These are phyloP conservation scores for Arthrobotrys musiformis DNA, from an alignment of 2,329 filamentous ascomycete genomes.

Conservation along the genomic window DNA sequence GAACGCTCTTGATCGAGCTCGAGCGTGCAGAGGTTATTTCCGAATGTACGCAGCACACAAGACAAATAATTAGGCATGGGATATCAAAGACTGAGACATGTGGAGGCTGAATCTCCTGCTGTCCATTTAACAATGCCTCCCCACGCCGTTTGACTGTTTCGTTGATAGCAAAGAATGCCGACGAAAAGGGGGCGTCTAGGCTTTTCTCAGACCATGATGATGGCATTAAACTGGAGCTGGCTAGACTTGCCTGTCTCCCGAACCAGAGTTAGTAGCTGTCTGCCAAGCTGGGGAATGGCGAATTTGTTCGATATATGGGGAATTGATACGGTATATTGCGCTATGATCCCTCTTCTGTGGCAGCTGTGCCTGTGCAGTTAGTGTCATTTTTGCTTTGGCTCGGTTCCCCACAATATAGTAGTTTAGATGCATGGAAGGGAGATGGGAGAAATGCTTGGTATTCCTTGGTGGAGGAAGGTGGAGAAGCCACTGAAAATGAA, in stretches of 20 bases:
- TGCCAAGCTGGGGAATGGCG: conserved; percentile 6
- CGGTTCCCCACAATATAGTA: conserved; percentile 41
- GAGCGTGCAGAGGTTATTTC: conserved; percentile 13
- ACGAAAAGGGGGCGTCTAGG: conserved; percentile 13
- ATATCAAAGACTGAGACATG: conserved; percentile 4
- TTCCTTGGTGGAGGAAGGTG: conserved; percentile 13
- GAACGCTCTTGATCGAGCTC: neutral
- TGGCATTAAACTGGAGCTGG: conserved; percentile 4
- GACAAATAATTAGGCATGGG: neutral
- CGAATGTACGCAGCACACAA: too few species aligned
- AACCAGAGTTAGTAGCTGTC: neutral
- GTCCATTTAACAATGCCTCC: neutral
- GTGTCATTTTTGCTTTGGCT: conserved; percentile 23
- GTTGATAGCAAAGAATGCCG: conserved; percentile 12
- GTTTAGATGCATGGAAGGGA: conserved; percentile 12
- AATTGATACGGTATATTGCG: conserved; percentile 8
- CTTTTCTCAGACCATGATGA: conserved; percentile 15
- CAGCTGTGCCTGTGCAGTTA: neutral
- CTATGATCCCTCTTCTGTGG: conserved; percentile 10
- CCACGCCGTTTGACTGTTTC: neutral
- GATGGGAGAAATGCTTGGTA: conserved; percentile 29
- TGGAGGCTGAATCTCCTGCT: conserved; percentile 13
- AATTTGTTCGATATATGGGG: neutral
- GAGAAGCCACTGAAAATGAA: neutral
- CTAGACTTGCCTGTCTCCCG: conserved; percentile 3